Conservation (phyloP, 1,284 basidiomycete genomes). For the Coniophora puteana region DNA sequence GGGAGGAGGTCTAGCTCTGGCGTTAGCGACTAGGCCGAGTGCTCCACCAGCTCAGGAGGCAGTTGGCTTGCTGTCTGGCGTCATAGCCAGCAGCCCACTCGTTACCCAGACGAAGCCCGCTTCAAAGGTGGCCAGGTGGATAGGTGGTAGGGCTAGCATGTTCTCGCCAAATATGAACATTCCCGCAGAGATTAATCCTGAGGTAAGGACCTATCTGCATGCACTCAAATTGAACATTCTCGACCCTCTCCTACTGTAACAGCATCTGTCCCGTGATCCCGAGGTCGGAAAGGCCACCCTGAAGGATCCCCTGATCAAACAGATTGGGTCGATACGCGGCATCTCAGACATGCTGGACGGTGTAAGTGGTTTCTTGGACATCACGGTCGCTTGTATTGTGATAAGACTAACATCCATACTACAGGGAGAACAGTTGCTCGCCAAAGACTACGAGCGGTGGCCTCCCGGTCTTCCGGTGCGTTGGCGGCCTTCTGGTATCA, state of each 20-base stretch:
- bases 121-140: conserved; percentile 44
- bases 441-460: conserved; percentile 59
- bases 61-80: conserved; percentile 51
- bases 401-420: neutral
- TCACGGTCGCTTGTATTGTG: too few relatives aligned
- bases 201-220: conserved; percentile 45
- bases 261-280: conserved; percentile 69
- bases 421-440: conserved; percentile 61
- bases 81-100: conserved; percentile 70
- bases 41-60: conserved; percentile 36
- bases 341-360: conserved; percentile 74
- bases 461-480: conserved; percentile 68
- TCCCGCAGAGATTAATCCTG: conserved; percentile 53
- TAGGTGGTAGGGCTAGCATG: conserved; percentile 45
- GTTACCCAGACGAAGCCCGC: conserved; percentile 60
- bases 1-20: conserved; percentile 67
- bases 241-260: conserved; percentile 2
- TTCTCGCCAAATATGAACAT: conserved; percentile 55
- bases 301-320: conserved; percentile 67
- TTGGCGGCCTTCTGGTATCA: conserved; percentile 1
- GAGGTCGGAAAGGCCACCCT: conserved; percentile 51
- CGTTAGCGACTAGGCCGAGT: conserved; percentile 49
- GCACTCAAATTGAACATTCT: too few relatives aligned
- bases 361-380: conserved; percentile 42
- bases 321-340: conserved; percentile 58